Conservation (phyloP, 2,329 filamentous ascomycete genomes). For the Claviceps sp. region DNA sequence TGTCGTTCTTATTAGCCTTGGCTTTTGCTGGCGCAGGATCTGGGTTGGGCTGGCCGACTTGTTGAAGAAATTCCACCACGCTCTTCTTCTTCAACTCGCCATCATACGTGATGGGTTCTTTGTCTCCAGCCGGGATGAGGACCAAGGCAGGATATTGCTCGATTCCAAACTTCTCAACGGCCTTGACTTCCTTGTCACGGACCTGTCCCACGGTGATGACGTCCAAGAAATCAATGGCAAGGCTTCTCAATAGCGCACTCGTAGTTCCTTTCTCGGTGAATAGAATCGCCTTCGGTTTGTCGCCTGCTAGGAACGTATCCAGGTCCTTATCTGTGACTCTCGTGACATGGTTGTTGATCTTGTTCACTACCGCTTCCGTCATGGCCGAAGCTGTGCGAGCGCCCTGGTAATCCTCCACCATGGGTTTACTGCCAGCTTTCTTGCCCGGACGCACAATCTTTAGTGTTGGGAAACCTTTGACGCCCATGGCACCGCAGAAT, state of each 20-base stretch:
- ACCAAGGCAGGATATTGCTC: conserved; percentile 68
- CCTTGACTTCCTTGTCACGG: conserved; percentile 61
- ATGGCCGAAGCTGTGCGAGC: conserved; percentile 74
- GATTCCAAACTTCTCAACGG: conserved; percentile 63
- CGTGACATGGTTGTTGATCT: conserved; percentile 86
- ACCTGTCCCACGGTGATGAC: conserved; percentile 71
- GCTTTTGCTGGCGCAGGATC: conserved; percentile 41
- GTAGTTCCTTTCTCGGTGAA: conserved; percentile 91
- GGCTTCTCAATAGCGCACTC: conserved; percentile 64
- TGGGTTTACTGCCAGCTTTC: conserved; percentile 59
- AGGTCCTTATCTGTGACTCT: conserved; percentile 67
- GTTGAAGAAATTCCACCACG: conserved; percentile 71
- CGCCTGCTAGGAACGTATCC: conserved; percentile 59
- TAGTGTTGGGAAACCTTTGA: conserved; percentile 89
- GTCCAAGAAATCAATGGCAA: conserved; percentile 85
- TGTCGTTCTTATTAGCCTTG: conserved; percentile 21
- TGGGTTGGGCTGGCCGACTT: conserved; percentile 66
- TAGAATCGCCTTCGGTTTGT: conserved; percentile 70
- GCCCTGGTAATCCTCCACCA: conserved; percentile 85
- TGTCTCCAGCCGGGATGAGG: conserved; percentile 58
- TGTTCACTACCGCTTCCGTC: conserved; percentile 69
- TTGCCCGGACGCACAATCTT: conserved; percentile 84
- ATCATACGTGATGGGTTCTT: conserved; percentile 58
- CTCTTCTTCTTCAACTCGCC: conserved; percentile 76
- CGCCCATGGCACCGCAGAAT: conserved; percentile 71